Conservation (phyloP, 495 filamentous ascomycete species). For the Talaromyces nanjingensis region DNA sequence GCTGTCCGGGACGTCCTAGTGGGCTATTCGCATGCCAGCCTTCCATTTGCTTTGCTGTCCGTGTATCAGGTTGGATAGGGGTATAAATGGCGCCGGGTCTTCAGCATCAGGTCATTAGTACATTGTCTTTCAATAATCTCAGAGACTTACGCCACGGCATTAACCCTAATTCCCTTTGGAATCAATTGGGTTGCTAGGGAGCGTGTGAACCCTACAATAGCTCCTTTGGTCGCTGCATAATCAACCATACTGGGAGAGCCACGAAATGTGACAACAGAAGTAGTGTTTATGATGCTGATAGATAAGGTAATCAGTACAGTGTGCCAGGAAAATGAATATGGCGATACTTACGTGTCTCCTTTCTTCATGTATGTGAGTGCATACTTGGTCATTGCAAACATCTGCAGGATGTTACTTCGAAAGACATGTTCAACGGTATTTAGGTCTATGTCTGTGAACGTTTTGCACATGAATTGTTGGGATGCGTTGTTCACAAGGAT, state of each 20-base stretch:
- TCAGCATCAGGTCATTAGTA: neutral
- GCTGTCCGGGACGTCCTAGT: slow-evolving; percentile 50
- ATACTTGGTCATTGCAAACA: slow-evolving; percentile 58
- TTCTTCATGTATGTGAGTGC: slow-evolving; percentile 49
- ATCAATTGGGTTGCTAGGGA: slow-evolving; percentile 47
- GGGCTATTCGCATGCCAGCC: slow-evolving; percentile 29
- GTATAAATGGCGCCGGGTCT: slow-evolving; percentile 54
- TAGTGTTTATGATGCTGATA: slow-evolving; percentile 53
- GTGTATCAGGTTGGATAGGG: slow-evolving; percentile 48
- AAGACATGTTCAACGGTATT: slow-evolving; percentile 46
- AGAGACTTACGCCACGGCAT: slow-evolving; percentile 48
- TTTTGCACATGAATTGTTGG: slow-evolving; percentile 45
- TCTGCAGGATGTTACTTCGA: slow-evolving; percentile 51
- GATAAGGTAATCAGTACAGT: neutral
- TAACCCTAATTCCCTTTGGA: slow-evolving; percentile 55
- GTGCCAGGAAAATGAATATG: neutral
- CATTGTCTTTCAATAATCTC: neutral
- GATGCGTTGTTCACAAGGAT: slow-evolving; percentile 59
- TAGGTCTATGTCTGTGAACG: slow-evolving; percentile 46
- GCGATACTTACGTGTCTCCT: slow-evolving; percentile 31
- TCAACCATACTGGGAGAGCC: slow-evolving; percentile 49
- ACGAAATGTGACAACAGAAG: slow-evolving; percentile 47
- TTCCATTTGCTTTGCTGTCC: slow-evolving; percentile 44
- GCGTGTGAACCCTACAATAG: slow-evolving; percentile 53
- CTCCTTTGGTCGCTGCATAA: slow-evolving; percentile 57